These are phyloP conservation scores for Angophora floribunda DNA, from an alignment of 345 rosid species.

Conservation along the genomic window DNA sequence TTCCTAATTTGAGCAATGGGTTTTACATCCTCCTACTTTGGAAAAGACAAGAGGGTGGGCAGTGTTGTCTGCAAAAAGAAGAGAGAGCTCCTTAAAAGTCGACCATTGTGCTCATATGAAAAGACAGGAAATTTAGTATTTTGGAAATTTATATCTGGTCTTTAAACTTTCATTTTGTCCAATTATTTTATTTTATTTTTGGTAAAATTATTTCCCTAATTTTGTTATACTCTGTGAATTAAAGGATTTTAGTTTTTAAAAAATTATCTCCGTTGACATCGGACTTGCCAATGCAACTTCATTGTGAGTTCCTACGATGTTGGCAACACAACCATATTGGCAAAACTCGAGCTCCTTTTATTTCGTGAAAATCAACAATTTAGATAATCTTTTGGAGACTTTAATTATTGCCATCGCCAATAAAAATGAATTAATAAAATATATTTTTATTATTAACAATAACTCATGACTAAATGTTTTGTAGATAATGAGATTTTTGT, in stretches of 20 bases:
- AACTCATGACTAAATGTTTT: neutral
- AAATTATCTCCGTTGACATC: neutral
- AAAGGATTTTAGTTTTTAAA: neutral
- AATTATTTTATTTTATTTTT: neutral
- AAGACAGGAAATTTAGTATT: neutral
- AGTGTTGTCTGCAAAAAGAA: neutral
- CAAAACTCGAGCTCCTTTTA: neutral
- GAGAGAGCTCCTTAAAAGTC: neutral
- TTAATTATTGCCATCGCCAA: neutral
- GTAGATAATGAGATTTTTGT: neutral
- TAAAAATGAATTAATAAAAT: no score
- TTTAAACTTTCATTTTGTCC: neutral
- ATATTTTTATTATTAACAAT: no score
- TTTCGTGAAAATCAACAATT: neutral
- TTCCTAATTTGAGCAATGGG: no score
- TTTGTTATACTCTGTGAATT: neutral
- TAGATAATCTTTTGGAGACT: accelerated
- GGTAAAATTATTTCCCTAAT: neutral
- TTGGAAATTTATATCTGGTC: neutral
- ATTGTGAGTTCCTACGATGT: accelerated
- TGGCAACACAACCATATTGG: accelerated
- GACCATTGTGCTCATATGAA: no score
- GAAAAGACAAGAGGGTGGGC: neutral
- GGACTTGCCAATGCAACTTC: neutral
- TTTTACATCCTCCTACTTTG: neutral